Evolutionary conservation across 352 stramenopile species (phyloP).

Genomic region (Pythium rhizo-oryzae): DNA sequence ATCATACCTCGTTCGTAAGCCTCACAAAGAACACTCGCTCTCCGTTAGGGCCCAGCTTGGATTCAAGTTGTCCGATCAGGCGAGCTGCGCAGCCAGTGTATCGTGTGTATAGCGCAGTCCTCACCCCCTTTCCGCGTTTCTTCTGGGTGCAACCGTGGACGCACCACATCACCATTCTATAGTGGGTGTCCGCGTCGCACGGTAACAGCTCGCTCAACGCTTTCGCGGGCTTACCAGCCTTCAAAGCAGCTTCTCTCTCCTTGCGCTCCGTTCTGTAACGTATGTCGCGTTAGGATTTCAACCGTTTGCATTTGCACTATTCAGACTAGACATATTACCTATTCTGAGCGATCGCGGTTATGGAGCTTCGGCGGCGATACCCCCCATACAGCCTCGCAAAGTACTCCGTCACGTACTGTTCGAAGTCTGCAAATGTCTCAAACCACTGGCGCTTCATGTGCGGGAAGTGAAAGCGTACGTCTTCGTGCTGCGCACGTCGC

Average conservation of each 20-base stretch:
- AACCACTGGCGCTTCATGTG: neutral
- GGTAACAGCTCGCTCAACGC: neutral
- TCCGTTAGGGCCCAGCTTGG: neutral
- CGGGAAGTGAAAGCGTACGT: neutral
- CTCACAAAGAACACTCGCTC: neutral
- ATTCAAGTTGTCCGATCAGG: neutral
- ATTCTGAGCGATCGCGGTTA: neutral
- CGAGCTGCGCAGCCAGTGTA: neutral
- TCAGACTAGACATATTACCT: neutral
- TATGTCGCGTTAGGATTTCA: neutral
- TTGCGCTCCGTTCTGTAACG: too few relatives aligned
- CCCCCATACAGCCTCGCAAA: neutral
- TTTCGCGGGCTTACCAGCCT: neutral
- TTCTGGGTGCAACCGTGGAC: neutral
- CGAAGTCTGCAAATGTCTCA: neutral
- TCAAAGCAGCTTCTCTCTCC: neutral
- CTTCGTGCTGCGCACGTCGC: neutral
- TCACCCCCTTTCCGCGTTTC: neutral
- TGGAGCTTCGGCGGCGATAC: neutral
- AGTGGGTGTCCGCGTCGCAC: neutral
- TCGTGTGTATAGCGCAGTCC: neutral
- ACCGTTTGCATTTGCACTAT: too few relatives aligned
- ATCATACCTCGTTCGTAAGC: neutral
- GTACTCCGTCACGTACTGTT: neutral
- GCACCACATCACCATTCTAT: neutral